A percentile compares a stretch with the other conserved stretches of the same genome.
Evolutionary conservation across 768 basidiomycete genomes (phyloP).

Genomic region (Lactifluus rugatus): DNA sequence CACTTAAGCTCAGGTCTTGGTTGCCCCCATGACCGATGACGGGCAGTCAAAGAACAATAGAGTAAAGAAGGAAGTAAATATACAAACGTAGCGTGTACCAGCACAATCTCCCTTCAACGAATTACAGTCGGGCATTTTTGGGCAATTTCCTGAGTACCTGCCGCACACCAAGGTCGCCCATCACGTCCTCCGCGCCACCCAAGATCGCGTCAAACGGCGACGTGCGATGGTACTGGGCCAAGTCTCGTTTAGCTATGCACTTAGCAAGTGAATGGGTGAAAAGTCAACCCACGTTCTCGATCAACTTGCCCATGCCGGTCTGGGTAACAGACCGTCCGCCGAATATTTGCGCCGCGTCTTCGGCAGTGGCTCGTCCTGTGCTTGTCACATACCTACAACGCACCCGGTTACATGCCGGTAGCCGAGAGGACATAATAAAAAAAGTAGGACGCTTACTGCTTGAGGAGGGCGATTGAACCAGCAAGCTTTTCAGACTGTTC

Average conservation of each 20-base stretch:
- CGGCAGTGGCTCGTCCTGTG: conserved; percentile 55
- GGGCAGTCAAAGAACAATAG: too few relatives aligned
- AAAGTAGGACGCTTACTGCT: conserved; percentile 48
- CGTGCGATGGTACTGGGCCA: conserved; percentile 62
- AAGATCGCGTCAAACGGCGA: conserved; percentile 79
- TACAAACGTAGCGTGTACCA: too few relatives aligned
- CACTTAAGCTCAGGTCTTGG: too few relatives aligned
- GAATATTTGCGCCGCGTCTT: conserved; percentile 77
- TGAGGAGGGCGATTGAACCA: conserved; percentile 81
- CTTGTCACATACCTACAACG: conserved; percentile 51
- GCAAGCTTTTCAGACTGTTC: conserved; percentile 81
- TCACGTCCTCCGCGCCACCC: conserved; percentile 68
- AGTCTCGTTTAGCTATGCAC: not conserved
- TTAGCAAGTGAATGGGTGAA: not conserved
- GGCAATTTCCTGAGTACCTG: conserved; percentile 69
- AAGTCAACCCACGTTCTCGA: conserved; percentile 52
- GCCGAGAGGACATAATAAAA: not conserved
- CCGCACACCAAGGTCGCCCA: conserved; percentile 65
- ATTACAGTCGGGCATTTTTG: conserved; percentile 34
- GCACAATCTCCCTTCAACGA: not conserved
- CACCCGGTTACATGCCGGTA: conserved; percentile 4
- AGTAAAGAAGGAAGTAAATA: too few relatives aligned
- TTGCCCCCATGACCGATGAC: too few relatives aligned
- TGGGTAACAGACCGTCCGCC: conserved; percentile 83
- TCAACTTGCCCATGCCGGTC: conserved; percentile 77